Conservation (phyloP, 176 grass and related monocot genomes). For the Triticum aestivum region IWGSC_CS_RefSeq_v2.1 NC_057796.1:252727309-252727808, state of each 20-base stretch:
- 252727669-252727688: not conserved
- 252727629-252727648: conserved; percentile 67
- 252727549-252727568: conserved; percentile 73
- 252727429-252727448: not conserved
- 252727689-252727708: not conserved
- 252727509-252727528: conserved; percentile 72
- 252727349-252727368: conserved; percentile 47
- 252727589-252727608: conserved; percentile 24
- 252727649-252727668: conserved; percentile 42
- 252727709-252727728: conserved; percentile 12
- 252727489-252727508: conserved; percentile 77
- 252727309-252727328: conserved; percentile 46
- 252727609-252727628: conserved; percentile 49
- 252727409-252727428: conserved; percentile 45
- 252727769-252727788: not conserved
- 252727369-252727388: conserved; percentile 65
- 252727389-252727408: conserved; percentile 50
- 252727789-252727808: conserved; percentile 36
- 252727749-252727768: conserved; percentile 27
- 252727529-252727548: conserved; percentile 64
- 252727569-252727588: conserved; percentile 42
- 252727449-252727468: conserved; percentile 40
- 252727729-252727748: conserved; percentile 30
- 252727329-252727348: conserved; percentile 43
- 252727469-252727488: conserved; percentile 42